A percentile compares a stretch with the other conserved stretches of the same genome.
Evolutionary conservation across 2,329 filamentous ascomycete genomes (phyloP).

Genomic region (Blastomyces emzantsi): DNA sequence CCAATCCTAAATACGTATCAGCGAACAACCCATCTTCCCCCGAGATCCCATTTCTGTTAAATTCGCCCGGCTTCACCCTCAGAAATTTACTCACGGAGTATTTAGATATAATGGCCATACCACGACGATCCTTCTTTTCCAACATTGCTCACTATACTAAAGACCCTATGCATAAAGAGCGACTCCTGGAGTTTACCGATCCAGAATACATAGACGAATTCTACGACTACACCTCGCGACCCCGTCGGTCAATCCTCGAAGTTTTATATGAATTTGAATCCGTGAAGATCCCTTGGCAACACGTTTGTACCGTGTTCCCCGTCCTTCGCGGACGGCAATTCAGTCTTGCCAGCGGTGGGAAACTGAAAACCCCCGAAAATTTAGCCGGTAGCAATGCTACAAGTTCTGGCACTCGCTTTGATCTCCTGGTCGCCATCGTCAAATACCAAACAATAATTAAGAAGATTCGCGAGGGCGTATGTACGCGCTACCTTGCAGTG

Average conservation of each 20-base stretch:
- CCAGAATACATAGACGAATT: conserved; percentile 79
- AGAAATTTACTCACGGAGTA: conserved; percentile 70
- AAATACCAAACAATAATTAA: conserved; percentile 85
- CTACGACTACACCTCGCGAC: conserved; percentile 89
- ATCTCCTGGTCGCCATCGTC: conserved; percentile 77
- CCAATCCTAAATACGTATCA: conserved; percentile 20
- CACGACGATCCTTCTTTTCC: conserved; percentile 76
- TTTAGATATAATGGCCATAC: conserved; percentile 83
- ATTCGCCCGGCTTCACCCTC: conserved; percentile 48
- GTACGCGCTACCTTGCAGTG: conserved; percentile 71
- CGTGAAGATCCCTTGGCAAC: conserved; percentile 69
- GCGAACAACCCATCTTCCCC: conserved; percentile 20
- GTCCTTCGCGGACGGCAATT: conserved; percentile 82
- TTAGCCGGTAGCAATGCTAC: conserved; percentile 4
- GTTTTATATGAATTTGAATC: conserved; percentile 82
- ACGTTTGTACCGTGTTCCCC: conserved; percentile 65
- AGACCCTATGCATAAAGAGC: conserved; percentile 64
- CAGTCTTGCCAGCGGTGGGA: conserved; percentile 73
- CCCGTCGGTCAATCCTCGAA: conserved; percentile 83
- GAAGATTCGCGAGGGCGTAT: conserved; percentile 75
- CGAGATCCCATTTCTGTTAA: conserved; percentile 30
- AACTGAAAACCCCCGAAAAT: conserved; percentile 28
- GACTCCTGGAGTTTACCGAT: conserved; percentile 73
- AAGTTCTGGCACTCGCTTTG: conserved; percentile 45
- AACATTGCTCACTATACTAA: conserved; percentile 65